Percentiles rank a stretch among this genome's conserved stretches.
Evolutionary conservation across 1,284 basidiomycete species (phyloP).

Genomic region (Apiotrichum montevideense): DNA sequence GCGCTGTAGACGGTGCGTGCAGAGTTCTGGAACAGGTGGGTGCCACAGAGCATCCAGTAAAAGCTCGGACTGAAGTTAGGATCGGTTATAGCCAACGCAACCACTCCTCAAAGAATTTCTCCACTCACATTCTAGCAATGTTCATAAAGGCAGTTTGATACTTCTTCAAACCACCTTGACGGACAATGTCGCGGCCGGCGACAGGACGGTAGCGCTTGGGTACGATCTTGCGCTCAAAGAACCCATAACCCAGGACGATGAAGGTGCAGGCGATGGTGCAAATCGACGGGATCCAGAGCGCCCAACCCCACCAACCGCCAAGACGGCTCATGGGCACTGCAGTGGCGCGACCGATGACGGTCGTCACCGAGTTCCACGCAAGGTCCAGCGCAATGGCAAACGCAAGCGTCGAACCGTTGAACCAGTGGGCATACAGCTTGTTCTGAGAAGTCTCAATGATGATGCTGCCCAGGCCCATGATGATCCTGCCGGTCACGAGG

Average conservation of each 20-base stretch:
- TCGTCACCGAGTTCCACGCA: slow-evolving; percentile 32
- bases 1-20: slow-evolving; percentile 35
- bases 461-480: slow-evolving; percentile 33
- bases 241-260: slow-evolving; percentile 25
- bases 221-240: slow-evolving; percentile 27
- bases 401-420: slow-evolving; percentile 28
- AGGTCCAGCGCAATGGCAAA: slow-evolving; percentile 34
- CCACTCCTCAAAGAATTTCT: slow-evolving; percentile 22
- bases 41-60: slow-evolving; percentile 15
- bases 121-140: no score
- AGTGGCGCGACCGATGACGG: slow-evolving; percentile 27
- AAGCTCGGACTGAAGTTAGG: slow-evolving; percentile 6
- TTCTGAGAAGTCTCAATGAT: slow-evolving; percentile 26
- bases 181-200: neutral
- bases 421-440: slow-evolving; percentile 43
- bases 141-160: no score
- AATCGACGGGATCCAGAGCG: slow-evolving; percentile 29
- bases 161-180: no score
- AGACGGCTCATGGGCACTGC: slow-evolving; percentile 36
- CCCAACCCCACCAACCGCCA: slow-evolving; percentile 37
- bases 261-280: neutral
- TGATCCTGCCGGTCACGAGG: slow-evolving; percentile 27
- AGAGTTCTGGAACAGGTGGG: slow-evolving; percentile 30
- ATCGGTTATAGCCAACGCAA: slow-evolving; percentile 24
- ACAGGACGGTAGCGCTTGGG: slow-evolving; percentile 21